Evolutionary conservation across 805 yeast genomes (phyloP).

Genomic region (Pichia sporocuriosa): DNA sequence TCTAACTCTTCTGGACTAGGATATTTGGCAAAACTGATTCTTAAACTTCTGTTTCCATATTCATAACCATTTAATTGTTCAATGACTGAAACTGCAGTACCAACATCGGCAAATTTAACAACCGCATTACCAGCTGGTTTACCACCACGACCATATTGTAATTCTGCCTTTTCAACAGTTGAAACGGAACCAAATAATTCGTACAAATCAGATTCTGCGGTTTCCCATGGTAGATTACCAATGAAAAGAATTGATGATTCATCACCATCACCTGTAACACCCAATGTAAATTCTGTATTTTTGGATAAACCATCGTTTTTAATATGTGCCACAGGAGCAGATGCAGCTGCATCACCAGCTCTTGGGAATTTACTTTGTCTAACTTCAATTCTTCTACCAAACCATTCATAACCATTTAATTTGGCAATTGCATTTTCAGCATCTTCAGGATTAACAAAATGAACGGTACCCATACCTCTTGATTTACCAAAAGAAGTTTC

Average conservation of each 20-base stretch:
- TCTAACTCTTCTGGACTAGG: constrained; percentile 13
- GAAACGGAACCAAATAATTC: constrained; percentile 87
- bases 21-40: constrained; percentile 56
- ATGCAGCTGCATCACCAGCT: constrained; percentile 17
- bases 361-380: constrained; percentile 53
- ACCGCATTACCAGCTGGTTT: constrained; percentile 82
- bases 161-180: constrained; percentile 65
- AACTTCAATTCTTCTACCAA: constrained; percentile 75
- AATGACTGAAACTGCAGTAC: constrained; percentile 69
- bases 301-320: constrained; percentile 19
- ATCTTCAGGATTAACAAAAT: constrained; percentile 56
- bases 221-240: constrained; percentile 79
- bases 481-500: constrained; percentile 65
- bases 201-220: constrained; percentile 75
- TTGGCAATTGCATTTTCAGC: constrained; percentile 65
- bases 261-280: constrained; percentile 55
- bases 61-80: constrained; percentile 68
- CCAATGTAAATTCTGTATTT: constrained; percentile 57
- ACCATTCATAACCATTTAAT: constrained; percentile 62
- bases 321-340: constrained; percentile 12
- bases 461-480: constrained; percentile 80
- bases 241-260: constrained; percentile 60
- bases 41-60: constrained; percentile 76
- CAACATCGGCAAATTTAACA: constrained; percentile 61
- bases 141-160: constrained; percentile 55